Conservation (phyloP, 2,329 filamentous ascomycete genomes). For the Ramichloridium luteum region DNA sequence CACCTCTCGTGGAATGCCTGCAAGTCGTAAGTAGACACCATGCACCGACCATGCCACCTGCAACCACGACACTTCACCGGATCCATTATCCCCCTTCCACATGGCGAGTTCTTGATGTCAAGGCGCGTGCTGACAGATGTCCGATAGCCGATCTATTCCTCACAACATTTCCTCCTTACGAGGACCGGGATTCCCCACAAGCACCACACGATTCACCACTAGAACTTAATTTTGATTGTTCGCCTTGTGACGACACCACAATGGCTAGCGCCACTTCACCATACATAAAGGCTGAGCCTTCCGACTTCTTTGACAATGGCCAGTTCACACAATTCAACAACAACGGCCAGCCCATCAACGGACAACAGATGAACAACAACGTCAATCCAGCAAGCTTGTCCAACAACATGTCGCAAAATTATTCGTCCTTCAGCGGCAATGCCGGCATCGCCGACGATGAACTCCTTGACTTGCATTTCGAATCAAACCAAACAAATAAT, state of each 20-base stretch:
- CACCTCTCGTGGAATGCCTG: conserved; percentile 1
- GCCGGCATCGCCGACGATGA: conserved; percentile 81
- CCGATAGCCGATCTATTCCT: too few species aligned
- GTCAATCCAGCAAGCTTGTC: conserved; percentile 78
- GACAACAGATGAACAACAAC: conserved; percentile 22
- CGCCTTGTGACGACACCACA: conserved; percentile 16
- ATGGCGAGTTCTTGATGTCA: too few species aligned
- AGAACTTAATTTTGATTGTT: conserved; percentile 22
- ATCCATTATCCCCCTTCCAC: too few species aligned
- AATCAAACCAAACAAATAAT: conserved; percentile 21
- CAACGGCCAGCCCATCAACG: conserved; percentile 12
- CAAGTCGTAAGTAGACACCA: background rate
- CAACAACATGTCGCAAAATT: conserved; percentile 48
- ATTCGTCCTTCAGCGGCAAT: conserved; percentile 63
- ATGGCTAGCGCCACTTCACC: conserved; percentile 47
- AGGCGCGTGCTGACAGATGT: too few species aligned
- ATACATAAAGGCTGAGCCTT: conserved; percentile 57
- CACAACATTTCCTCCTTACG: conserved; percentile 25
- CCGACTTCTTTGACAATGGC: conserved; percentile 46
- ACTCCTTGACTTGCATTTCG: conserved; percentile 55
- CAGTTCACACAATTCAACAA: conserved; percentile 22
- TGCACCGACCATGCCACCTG: too few species aligned
- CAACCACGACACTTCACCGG: too few species aligned
- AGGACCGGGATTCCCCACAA: conserved; percentile 18
- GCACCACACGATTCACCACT: conserved; percentile 21